These are phyloP conservation scores for Peronospora belbahrii DNA, from an alignment of 352 stramenopile species.

Conservation along the genomic window DNA sequence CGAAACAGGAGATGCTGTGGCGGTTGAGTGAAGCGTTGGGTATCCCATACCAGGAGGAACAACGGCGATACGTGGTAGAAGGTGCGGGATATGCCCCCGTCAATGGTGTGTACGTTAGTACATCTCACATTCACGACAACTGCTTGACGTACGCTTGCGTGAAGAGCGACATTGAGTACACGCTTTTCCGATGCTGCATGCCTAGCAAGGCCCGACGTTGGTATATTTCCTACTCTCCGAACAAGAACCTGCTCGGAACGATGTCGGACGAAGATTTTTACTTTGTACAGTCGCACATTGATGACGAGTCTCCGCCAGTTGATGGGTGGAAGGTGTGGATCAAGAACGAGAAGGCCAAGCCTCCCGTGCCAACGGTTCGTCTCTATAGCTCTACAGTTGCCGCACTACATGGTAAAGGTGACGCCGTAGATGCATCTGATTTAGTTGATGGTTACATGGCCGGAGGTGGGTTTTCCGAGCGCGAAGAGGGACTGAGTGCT, in stretches of 20 bases:
- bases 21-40: conserved; percentile 52
- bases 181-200: conserved; percentile 97
- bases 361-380: conserved; percentile 54
- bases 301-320: conserved; percentile 69
- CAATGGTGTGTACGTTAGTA: conserved; percentile 93
- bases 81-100: conserved; percentile 84
- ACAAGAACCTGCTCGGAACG: conserved; percentile 79
- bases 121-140: conserved; percentile 61
- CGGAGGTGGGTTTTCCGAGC: conserved; percentile 11
- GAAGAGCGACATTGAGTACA: conserved; percentile 80
- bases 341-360: conserved; percentile 76
- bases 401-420: conserved; percentile 32
- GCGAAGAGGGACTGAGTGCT: conserved; percentile 11
- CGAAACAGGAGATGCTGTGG: conserved; percentile 67
- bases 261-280: conserved; percentile 86
- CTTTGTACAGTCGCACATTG: conserved; percentile 73
- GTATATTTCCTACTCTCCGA: conserved; percentile 96
- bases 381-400: conserved; percentile 64
- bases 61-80: conserved; percentile 84
- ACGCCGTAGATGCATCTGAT: conserved; percentile 60
- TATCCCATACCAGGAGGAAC: conserved; percentile 64
- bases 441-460: conserved; percentile 60
- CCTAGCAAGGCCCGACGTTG: conserved; percentile 95
- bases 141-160: conserved; percentile 62
- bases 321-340: conserved; percentile 81